Base-by-base conservation (phyloP, 805 yeast genomes). In the Barnettozyma siamensis region DNA sequence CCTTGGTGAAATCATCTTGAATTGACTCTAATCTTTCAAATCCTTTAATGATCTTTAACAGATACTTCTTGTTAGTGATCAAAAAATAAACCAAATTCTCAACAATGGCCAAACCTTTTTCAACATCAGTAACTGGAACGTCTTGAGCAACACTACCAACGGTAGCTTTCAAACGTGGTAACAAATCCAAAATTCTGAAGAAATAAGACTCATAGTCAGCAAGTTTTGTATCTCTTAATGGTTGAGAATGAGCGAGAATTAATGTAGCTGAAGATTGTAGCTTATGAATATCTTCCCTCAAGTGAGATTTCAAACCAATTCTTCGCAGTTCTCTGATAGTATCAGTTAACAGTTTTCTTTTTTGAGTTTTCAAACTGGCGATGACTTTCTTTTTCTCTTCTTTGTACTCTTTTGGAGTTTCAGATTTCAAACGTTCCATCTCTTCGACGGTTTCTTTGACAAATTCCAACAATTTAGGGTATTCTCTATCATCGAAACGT, bases 291-390 rank as follows among this genome's bases (percentile, higher is more conserved):
- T 84, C 88, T 6, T 80, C 70, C 43, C 82, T 78, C 28, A 81
- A 69, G 20, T 75, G 75, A 4, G 80, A 66, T 50, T 78, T 83
- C 49, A 93, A 62, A 1, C 99, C 99, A 56, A 86, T 76, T 43
- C 79, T 66, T 56, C 78, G 75, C 40, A 91, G 64, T 49, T 86
- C 93, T 47, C 79, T 78, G 45, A 93, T 63, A 0, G 88, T 75
- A 43, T 81, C 87, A 62, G 93, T 83, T 40, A 94, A 65, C 7
- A 88, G 62, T 49, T 82, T 83, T 45, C 80, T 70, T 63, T 93
- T 93, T 54, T 87, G 91, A n/a, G 81, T 72, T 54, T 83, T 85
- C 61, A 93, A 67, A 7, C 87, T 72, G 2, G 88, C 80, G 30
- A 83, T 62, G 1, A 67, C 55, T 57, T 83, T 83, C 63, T 88